A percentile compares a stretch with the other conserved stretches of the same genome.
phyloP scores from a whole-genome alignment of 2,329 filamentous ascomycete genomes.

The Byssoonygena ceratinophila region DNA sequence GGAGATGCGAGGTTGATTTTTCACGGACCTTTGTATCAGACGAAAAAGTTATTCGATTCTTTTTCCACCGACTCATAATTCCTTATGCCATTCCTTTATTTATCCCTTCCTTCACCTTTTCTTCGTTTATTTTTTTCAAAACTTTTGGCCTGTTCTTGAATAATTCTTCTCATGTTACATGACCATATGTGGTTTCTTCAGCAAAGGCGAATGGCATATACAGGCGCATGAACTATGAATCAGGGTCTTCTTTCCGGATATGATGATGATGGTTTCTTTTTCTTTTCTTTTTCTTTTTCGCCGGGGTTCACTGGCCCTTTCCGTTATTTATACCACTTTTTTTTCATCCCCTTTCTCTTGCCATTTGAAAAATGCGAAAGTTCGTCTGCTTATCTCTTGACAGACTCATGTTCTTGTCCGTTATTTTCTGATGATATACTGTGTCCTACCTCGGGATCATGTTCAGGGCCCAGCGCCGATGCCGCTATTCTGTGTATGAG shows the following conservation, averaged over 20 bases:
- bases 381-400: neutral
- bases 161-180: neutral
- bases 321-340: neutral
- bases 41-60: neutral
- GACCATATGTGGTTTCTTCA: constrained; percentile 1
- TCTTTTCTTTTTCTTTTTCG: neutral
- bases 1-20: neutral
- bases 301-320: neutral
- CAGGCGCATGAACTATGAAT: neutral
- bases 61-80: neutral
- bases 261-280: constrained; percentile 1
- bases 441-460: neutral
- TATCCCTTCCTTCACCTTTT: neutral
- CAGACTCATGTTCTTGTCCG: neutral
- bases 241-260: neutral
- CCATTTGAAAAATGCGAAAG: neutral
- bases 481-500: neutral
- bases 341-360: neutral
- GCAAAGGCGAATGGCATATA: constrained; percentile 5
- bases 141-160: neutral
- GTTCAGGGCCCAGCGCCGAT: neutral
- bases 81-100: neutral
- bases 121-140: constrained; percentile 8
- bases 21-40: neutral
- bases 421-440: neutral